Conservation (phyloP, 2,329 filamentous ascomycete genomes). For the Golovinomyces cichoracearum region DNA sequence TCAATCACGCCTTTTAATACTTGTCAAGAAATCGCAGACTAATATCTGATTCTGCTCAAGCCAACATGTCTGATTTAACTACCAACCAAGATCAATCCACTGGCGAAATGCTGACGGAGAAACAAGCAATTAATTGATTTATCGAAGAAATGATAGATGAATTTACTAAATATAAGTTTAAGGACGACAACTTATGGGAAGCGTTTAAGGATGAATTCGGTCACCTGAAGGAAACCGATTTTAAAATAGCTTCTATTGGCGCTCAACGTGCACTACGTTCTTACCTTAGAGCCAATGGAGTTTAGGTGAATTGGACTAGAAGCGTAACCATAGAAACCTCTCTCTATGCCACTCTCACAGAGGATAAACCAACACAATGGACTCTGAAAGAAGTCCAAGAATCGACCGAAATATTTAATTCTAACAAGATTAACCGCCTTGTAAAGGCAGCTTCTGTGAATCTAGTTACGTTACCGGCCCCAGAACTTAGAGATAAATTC, state of each 20-base stretch:
- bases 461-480: not conserved
- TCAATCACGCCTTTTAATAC: not conserved
- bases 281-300: not conserved
- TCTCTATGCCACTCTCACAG: not conserved
- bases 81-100: not conserved
- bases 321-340: not conserved
- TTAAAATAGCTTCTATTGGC: not conserved
- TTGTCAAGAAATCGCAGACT: not conserved
- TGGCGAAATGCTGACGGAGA: not conserved
- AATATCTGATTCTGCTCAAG: not conserved
- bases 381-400: not conserved
- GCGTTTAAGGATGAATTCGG: not conserved
- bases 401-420: not conserved
- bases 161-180: not conserved
- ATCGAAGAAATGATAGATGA: not conserved
- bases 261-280: not conserved
- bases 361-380: not conserved
- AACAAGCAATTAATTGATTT: not conserved
- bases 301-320: not conserved
- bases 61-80: not conserved
- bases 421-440: not conserved
- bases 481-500: not conserved
- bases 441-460: not conserved
- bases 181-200: conserved; percentile 1
- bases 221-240: not conserved